Evolutionary conservation across 495 filamentous ascomycete species (phyloP).

Genomic region (Chaetomium cochliodes): DNA sequence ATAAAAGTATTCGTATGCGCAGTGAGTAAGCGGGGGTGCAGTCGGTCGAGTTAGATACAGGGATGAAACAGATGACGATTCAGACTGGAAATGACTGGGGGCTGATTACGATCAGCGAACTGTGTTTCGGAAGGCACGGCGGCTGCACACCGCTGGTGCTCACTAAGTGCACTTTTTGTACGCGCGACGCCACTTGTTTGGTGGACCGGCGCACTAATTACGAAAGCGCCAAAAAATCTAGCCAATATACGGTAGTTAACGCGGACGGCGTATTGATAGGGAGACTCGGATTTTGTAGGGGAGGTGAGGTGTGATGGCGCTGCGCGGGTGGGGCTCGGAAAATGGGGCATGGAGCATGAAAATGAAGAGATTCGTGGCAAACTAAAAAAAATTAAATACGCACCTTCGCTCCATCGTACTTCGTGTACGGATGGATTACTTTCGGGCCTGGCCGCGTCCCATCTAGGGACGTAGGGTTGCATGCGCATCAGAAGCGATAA

Average conservation of each 20-base stretch:
- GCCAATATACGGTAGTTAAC: constrained; percentile 9
- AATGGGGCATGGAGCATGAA: not conserved
- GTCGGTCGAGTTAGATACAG: constrained; percentile 1
- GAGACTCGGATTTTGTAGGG: not conserved
- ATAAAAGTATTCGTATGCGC: not conserved
- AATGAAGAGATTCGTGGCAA: not conserved
- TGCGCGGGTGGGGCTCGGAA: not conserved
- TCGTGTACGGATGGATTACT: too few relatives aligned
- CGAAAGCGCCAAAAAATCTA: constrained; percentile 2
- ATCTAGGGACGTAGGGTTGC: too few relatives aligned
- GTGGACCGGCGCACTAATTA: constrained; percentile 7
- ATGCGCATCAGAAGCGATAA: not conserved
- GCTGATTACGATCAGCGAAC: constrained; percentile 15
- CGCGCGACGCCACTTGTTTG: constrained; percentile 1
- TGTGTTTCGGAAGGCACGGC: constrained; percentile 12
- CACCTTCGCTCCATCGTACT: too few relatives aligned
- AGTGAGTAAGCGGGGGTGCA: constrained; percentile 7
- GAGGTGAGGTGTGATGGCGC: not conserved
- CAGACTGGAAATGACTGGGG: not conserved
- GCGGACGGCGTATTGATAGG: not conserved
- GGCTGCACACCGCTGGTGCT: constrained; percentile 13
- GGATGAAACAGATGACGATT: constrained; percentile 11
- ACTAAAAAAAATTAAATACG: not conserved
- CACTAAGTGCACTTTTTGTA: not conserved
- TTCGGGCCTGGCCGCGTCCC: too few relatives aligned